phyloP scores from a whole-genome alignment of 352 stramenopile genomes.

The Globisporangium okanoganense region DNA sequence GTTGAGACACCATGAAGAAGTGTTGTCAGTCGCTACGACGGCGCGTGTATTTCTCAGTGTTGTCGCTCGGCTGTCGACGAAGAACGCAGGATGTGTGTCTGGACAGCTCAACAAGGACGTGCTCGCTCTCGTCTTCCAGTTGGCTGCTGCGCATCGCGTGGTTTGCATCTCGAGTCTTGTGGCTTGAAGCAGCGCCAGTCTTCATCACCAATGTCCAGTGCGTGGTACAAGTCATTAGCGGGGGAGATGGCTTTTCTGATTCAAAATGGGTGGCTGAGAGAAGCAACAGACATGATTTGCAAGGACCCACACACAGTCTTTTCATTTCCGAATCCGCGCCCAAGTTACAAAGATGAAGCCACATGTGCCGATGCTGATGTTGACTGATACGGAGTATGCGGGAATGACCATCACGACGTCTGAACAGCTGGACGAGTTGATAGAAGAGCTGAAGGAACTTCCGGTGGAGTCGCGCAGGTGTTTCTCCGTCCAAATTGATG shows the following conservation, averaged over 20 bases:
- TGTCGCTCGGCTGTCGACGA: neutral
- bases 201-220: neutral
- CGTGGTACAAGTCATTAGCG: neutral
- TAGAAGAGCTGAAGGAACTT: neutral
- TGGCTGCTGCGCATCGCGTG: neutral
- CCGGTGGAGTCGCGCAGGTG: neutral
- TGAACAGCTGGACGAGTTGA: neutral
- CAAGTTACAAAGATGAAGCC: too few relatives aligned
- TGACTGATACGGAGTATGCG: too few relatives aligned
- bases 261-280: neutral
- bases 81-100: neutral
- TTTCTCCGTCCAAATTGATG: neutral
- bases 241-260: neutral
- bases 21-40: neutral
- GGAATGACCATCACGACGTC: too few relatives aligned
- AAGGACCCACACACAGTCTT: too few relatives aligned
- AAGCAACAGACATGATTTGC: too few relatives aligned
- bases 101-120: neutral
- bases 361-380: too few relatives aligned
- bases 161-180: neutral
- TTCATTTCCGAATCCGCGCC: too few relatives aligned
- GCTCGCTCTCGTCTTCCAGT: neutral
- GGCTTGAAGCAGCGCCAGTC: neutral
- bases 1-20: neutral
- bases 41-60: neutral